Percentiles rank a stretch among this genome's conserved stretches.
Conservation (phyloP, 2,329 filamentous ascomycete species). For the Colletotrichum sp. region DNA sequence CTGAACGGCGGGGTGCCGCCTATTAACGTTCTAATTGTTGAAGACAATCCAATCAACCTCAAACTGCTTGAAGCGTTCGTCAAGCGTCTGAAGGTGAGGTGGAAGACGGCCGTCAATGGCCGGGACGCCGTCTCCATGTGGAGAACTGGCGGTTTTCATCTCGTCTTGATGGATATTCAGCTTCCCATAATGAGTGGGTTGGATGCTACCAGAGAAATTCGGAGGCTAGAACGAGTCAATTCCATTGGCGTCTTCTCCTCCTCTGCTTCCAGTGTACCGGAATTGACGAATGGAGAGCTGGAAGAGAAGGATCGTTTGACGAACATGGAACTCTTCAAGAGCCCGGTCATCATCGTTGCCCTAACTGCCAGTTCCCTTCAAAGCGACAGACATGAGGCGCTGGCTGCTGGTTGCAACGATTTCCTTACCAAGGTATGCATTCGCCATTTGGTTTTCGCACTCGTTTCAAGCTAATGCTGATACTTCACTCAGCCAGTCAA, state of each 20-base stretch:
- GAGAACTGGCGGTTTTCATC: constrained; percentile 89
- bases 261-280: constrained; percentile 52
- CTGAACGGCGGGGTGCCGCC: constrained; percentile 87
- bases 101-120: constrained; percentile 97
- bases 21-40: constrained; percentile 96
- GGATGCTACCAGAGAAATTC: constrained; percentile 93
- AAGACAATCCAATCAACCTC: constrained; percentile 98
- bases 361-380: constrained; percentile 93
- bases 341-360: constrained; percentile 96
- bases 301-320: constrained; percentile 72
- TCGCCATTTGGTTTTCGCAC: not conserved
- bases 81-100: constrained; percentile 92
- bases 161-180: constrained; percentile 99
- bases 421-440: constrained; percentile 89
- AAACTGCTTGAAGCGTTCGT: constrained; percentile 94
- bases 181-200: constrained; percentile 95
- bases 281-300: constrained; percentile 49
- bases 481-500: constrained; percentile 76
- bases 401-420: constrained; percentile 96
- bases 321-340: constrained; percentile 81
- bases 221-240: constrained; percentile 87
- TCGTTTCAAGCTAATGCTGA: constrained; percentile 20
- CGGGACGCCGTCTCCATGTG: constrained; percentile 93
- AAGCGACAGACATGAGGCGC: constrained; percentile 91
- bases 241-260: constrained; percentile 89